Evolutionary conservation across 768 basidiomycete species (phyloP), one percentile per base, ranked within the genome.

Genomic region (Amyloporia xantha): DNA sequence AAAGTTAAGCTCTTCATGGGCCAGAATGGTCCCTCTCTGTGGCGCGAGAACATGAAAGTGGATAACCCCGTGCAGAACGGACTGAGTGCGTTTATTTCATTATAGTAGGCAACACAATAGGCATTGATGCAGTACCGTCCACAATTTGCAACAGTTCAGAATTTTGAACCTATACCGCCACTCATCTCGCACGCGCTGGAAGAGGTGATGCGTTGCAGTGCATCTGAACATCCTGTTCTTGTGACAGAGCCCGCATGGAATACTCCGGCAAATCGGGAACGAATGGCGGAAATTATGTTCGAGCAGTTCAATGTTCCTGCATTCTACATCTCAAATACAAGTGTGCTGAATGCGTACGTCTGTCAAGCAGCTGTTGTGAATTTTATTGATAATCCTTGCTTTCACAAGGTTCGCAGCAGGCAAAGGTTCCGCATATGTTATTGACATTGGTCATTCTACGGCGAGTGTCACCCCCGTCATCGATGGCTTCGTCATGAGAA

Each of bases 221-320:
- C 90, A 2, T 69, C 82, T 4, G 91, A 97, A 57, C 94, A 96
- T 60, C 96, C 96, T 1, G 68, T 97, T 37, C 78, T 99, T 36
- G 79, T 93, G 6, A 97, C 96, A 0, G 96, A 99, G 64, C 87
- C 93, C 5, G 84, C 93, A 2, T 99, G 96, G 96, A 98, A 97
- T 63, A 90, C 91, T 0, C 73, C 82, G 19, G 82, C 82, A n/a
- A 91, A 96, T 62, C 73, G 95, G 51, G 92, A 98, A 70, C 78
- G 86, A 47, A 89, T 98, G 85, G 89, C 92, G 10, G 92, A 98
- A 69, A 87, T 96, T 41, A 89, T 96, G 83, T 98, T 98, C 60
- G 96, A 99, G 67, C 86, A 95, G 57, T 95, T 96, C 58, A 74
- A 89, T 41, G 86, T 86, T 5, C 95, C 96, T 7, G 96, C 94